These are phyloP conservation scores for Fonsecaea monophora DNA, from an alignment of 2,329 filamentous ascomycete genomes.

Conservation along the genomic window DNA sequence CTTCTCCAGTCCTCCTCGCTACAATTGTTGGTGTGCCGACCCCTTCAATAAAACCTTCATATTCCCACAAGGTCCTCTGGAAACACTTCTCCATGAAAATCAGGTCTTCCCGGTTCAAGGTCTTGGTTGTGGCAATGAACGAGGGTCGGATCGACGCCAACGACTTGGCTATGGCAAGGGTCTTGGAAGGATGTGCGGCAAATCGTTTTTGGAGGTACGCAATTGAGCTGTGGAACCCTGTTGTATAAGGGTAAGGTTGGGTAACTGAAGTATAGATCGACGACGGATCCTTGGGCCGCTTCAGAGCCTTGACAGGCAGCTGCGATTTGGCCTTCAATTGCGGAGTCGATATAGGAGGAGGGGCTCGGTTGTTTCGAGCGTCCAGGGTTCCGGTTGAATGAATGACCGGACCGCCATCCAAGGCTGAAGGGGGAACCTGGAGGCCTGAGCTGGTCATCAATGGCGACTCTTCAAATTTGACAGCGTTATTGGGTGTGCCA, in stretches of 20 bases:
- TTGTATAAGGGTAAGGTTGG: constrained; percentile 88
- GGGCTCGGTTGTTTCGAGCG: constrained; percentile 46
- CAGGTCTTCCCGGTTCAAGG: constrained; percentile 85
- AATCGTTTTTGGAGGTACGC: constrained; percentile 80
- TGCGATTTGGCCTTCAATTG: constrained; percentile 50
- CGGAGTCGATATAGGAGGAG: constrained; percentile 51
- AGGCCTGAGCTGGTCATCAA: constrained; percentile 44
- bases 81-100: constrained; percentile 98
- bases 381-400: constrained; percentile 38
- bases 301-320: constrained; percentile 44
- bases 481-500: constrained; percentile 56
- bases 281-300: constrained; percentile 73
- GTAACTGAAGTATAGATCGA: constrained; percentile 88
- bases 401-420: constrained; percentile 17
- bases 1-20: constrained; percentile 87
- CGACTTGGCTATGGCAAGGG: constrained; percentile 82
- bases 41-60: constrained; percentile 88
- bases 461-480: constrained; percentile 42
- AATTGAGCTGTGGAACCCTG: constrained; percentile 87
- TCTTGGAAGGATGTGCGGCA: constrained; percentile 68
- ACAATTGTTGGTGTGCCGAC: constrained; percentile 91
- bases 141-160: constrained; percentile 89
- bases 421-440: constrained; percentile 27
- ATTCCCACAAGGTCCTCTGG: constrained; percentile 89
- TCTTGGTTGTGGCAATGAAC: constrained; percentile 89